Conservation (phyloP, 768 basidiomycete genomes). For the Phanerochaete carnosa region DNA sequence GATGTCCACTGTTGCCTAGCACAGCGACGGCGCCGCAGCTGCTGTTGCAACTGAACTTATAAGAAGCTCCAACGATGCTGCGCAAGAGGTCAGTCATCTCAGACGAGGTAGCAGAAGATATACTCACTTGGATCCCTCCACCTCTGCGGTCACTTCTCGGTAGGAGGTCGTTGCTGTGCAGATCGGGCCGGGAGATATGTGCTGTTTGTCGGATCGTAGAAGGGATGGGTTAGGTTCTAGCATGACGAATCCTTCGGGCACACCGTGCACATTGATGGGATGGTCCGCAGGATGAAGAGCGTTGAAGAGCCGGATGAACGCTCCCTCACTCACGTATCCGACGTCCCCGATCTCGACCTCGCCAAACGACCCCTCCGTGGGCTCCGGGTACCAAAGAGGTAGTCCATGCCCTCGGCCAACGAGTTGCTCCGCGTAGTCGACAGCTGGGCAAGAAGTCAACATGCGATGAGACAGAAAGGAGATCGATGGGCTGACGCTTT, state of each 20-base stretch:
- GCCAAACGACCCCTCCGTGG: background rate
- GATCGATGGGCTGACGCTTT: too few species aligned
- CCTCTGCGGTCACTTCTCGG: background rate
- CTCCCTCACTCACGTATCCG: conserved; percentile 8
- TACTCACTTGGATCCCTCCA: background rate
- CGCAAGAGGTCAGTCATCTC: background rate
- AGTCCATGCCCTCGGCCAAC: conserved; percentile 5
- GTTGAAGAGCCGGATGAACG: conserved; percentile 12
- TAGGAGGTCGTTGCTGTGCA: background rate
- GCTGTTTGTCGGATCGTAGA: background rate
- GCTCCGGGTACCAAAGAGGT: conserved; percentile 13
- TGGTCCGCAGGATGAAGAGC: background rate
- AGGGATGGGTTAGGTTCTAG: background rate
- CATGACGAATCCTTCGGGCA: background rate
- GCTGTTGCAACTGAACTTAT: background rate
- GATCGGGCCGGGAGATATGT: background rate
- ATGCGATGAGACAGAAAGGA: background rate
- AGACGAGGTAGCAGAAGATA: background rate
- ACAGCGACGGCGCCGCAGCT: background rate
- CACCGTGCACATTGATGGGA: background rate
- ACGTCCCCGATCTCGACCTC: conserved; percentile 17
- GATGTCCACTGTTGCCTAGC: background rate
- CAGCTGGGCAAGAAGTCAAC: background rate
- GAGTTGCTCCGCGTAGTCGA: conserved; percentile 12
- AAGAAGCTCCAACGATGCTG: background rate